Evolutionary conservation across 495 filamentous ascomycete species (phyloP), one percentile per base, ranked within the genome.

Genomic region (Amniculicola lignicola): DNA sequence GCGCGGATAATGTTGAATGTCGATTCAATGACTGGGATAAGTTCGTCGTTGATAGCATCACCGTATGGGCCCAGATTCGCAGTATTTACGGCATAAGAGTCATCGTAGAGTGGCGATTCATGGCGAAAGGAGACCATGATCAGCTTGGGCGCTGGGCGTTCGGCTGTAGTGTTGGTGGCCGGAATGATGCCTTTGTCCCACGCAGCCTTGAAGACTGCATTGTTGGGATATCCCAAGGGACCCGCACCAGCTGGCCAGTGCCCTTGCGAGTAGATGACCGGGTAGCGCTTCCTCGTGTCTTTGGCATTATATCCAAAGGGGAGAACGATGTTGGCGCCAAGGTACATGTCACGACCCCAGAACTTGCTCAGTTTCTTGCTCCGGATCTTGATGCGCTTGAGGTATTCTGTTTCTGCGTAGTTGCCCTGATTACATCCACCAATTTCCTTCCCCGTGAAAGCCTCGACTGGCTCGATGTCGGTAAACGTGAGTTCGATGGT

Each of bases 11-110:
- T 64, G 42, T 61, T 64, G 57, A 61, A 64, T 1, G 37, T 44
- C 18, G 38, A 15, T 4, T 64, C 62, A 11, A 64, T 21, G 24
- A 41, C 14, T 2, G 62, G 62, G 24, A 64, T 61, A 3, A 64
- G 44, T 38, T 64, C 62, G 10, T 64, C 58, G 42, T 64, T 64
- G 41, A 64, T 51, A 7, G 62, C 62, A 19, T 57, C 62, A 33
- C 62, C 62, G 16, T 48, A 64, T 15, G 62, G 62, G 11, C 62
- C 62, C 12, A 64, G 47, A 41, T 64, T 64, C 25, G 62, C 62
- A 12, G 57, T 61, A 28, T 64, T 64, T 37, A 61, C 62, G 18
- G 57, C 62, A 37, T 64, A 64, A 4, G 57, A 61, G 42, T 64
- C 62, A 36, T 64, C 62, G 47, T 64, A 64, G 47, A 47, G 61